Percentiles rank a stretch among this genome's conserved stretches.
Conservation (phyloP, 192 early-diverging fungal species). For the Rhizophagus sp. region DNA sequence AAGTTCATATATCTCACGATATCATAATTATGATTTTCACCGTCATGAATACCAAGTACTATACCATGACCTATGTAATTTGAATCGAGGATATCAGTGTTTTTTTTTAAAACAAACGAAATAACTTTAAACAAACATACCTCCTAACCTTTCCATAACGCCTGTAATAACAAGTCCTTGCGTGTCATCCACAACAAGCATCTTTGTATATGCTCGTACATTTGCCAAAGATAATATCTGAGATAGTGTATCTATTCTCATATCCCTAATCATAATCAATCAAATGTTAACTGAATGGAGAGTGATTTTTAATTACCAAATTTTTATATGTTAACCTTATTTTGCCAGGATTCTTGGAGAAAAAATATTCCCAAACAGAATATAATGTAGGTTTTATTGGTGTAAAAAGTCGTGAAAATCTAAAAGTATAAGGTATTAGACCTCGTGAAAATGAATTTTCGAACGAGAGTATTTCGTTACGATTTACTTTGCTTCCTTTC, state of each 20-base stretch:
- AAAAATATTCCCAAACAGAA: slow-evolving; percentile 78
- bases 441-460: background rate
- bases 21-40: slow-evolving; percentile 73
- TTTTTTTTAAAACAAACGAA: background rate
- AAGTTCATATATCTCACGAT: slow-evolving; percentile 79
- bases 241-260: slow-evolving; percentile 88
- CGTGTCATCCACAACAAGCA: slow-evolving; percentile 89
- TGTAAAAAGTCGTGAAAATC: slow-evolving; percentile 81
- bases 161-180: slow-evolving; percentile 83
- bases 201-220: slow-evolving; percentile 65
- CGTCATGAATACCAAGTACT: slow-evolving; percentile 74
- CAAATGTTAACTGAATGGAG: background rate
- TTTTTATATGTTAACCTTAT: slow-evolving; percentile 49
- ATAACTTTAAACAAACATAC: slow-evolving; percentile 25
- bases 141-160: slow-evolving; percentile 78
- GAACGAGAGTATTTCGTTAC: background rate
- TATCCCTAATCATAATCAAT: slow-evolving; percentile 46
- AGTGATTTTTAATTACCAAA: background rate
- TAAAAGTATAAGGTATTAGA: slow-evolving; percentile 27
- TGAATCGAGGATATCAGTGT: background rate
- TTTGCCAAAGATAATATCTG: slow-evolving; percentile 87
- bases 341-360: slow-evolving; percentile 75
- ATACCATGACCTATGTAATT: slow-evolving; percentile 49
- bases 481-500: slow-evolving; percentile 75
- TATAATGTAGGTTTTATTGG: slow-evolving; percentile 75